A percentile compares a stretch with the other conserved stretches of the same genome.
Conservation (phyloP, 2,329 filamentous ascomycete genomes). For the Fusarium oligoseptatum region DNA sequence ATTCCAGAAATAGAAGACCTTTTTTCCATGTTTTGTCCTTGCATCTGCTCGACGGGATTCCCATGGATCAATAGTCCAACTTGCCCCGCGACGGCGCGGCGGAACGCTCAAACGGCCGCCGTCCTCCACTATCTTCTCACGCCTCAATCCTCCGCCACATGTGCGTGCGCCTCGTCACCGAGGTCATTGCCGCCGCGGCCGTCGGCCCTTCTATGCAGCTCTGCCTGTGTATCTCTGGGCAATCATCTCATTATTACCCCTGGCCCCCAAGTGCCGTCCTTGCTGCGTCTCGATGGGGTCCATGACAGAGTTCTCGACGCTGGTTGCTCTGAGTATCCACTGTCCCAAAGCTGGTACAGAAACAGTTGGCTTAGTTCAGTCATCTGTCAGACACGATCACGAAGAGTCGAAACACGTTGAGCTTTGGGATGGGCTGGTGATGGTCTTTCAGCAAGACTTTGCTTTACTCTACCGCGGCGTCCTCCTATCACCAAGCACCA, state of each 20-base stretch:
- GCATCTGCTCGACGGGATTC: conserved; percentile 22
- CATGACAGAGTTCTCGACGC: conserved; percentile 23
- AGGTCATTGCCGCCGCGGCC: conserved; percentile 21
- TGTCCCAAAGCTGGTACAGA: conserved; percentile 28
- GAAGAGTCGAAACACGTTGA: conserved; percentile 27
- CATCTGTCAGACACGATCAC: conserved; percentile 16
- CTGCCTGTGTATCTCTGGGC: conserved; percentile 9
- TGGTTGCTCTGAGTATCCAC: conserved; percentile 31
- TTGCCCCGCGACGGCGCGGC: conserved; percentile 14
- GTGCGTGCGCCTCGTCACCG: conserved; percentile 11
- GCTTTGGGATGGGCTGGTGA: conserved; percentile 9
- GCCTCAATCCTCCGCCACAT: conserved; percentile 20
- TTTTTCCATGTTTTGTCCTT: conserved; percentile 6
- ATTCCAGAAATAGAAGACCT: conserved; percentile 38
- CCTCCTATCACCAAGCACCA: conserved; percentile 6
- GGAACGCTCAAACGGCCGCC: conserved; percentile 4
- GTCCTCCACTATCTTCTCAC: conserved; percentile 15
- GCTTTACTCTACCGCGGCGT: conserved; percentile 4
- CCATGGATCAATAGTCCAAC: conserved; percentile 18
- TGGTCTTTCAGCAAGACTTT: conserved; percentile 1
- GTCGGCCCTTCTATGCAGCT: conserved; percentile 22
- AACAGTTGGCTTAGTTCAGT: conserved; percentile 20
- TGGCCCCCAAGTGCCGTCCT: conserved; percentile 38
- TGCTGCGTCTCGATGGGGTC: conserved; percentile 19
- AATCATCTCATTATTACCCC: conserved; percentile 26